Base-by-base conservation (phyloP, 768 basidiomycete genomes). In the Artomyces pyxidatus region DNA sequence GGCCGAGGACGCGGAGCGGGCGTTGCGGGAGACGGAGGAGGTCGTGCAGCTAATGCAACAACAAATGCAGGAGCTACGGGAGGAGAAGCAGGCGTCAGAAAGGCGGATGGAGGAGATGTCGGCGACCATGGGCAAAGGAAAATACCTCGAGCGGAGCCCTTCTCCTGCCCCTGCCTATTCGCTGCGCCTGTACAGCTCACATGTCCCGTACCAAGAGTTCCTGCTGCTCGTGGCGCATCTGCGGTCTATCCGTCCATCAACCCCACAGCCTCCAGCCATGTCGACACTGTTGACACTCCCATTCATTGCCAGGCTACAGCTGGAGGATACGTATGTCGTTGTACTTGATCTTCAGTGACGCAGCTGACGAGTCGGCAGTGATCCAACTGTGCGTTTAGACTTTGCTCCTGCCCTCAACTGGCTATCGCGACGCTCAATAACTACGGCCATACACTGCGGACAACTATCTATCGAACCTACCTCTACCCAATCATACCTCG, bases 371-470 rank as follows among this genome's bases (percentile, higher is more conserved):
- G 23, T 50, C 49, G 50, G 4, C 63, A 91, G 93, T 21, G 95
- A 99, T 58, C 90, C 95, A 0, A 90, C 93, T 0, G 71, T 96
- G 26, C 83, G 96, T 8, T 76, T 99, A 16, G 96, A 98, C 61
- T 70, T 88, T n/a, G 93, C 96, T 0, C 90, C 94, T 0, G 88
- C 92, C 11, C 71, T 99, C 28, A 93, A 89, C 59, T 98, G 90
- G 88, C 73, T 98, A n/a, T 85, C 87, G 14, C 78, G 93, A 23
- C 81, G 92, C 25, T 82, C 83, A 4, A 85, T 98, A 21, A 74
- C 83, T 3, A 68, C 80, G 22, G 95, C 95, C 5, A 88, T 99
- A 50, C 81, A 97, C 55, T 78, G 75, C 8, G 91, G 91, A 0
- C 87, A 93, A 60, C 76, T 99, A 25, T 80, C 77, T 12, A 83